Percentiles rank a stretch among this genome's conserved stretches.
phyloP scores from a whole-genome alignment of 139 green algal genomes.

The Chlamydomonas incerta region DNA sequence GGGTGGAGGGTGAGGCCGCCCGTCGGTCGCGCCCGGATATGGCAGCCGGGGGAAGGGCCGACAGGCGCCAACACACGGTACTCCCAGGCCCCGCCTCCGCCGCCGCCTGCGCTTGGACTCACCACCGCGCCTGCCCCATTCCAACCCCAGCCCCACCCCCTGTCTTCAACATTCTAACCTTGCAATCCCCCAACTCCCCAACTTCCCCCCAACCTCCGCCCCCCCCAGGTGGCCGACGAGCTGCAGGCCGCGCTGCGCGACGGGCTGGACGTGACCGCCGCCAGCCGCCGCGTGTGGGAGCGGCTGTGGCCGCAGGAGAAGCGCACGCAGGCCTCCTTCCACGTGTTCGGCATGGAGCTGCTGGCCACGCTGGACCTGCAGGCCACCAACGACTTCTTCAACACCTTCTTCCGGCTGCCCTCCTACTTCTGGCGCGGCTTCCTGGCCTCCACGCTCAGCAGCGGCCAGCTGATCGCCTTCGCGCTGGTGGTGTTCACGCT shows the following conservation, averaged over 20 bases:
- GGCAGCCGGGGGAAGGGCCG: too few relatives aligned
- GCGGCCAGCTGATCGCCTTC: slow-evolving; percentile 91
- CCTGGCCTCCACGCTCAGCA: slow-evolving; percentile 83
- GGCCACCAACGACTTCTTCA: slow-evolving; percentile 92
- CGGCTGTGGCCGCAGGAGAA: slow-evolving; percentile 88
- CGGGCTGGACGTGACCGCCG: slow-evolving; percentile 45
- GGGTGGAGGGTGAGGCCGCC: too few relatives aligned
- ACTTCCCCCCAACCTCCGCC: too few relatives aligned
- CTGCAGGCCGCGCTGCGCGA: slow-evolving; percentile 36
- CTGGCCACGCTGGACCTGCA: slow-evolving; percentile 83
- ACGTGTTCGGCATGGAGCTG: slow-evolving; percentile 95
- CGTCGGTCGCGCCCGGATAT: too few relatives aligned
- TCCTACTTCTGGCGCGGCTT: slow-evolving; percentile 89
- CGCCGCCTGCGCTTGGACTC: too few relatives aligned
- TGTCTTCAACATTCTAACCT: too few relatives aligned
- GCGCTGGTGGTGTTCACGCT: slow-evolving; percentile 88
- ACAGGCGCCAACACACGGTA: too few relatives aligned
- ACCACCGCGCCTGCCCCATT: too few relatives aligned
- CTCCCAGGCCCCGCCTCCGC: too few relatives aligned
- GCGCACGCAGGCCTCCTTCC: slow-evolving; percentile 85
- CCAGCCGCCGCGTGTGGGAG: slow-evolving; percentile 76
- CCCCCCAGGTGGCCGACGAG: slow-evolving; percentile 57
- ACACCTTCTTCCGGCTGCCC: slow-evolving; percentile 93
- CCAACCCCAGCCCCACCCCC: too few relatives aligned
- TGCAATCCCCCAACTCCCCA: too few relatives aligned